Evolutionary conservation across 75 land plant genomes (phyloP).

Genomic region (Isoetes taiwanensis): DNA sequence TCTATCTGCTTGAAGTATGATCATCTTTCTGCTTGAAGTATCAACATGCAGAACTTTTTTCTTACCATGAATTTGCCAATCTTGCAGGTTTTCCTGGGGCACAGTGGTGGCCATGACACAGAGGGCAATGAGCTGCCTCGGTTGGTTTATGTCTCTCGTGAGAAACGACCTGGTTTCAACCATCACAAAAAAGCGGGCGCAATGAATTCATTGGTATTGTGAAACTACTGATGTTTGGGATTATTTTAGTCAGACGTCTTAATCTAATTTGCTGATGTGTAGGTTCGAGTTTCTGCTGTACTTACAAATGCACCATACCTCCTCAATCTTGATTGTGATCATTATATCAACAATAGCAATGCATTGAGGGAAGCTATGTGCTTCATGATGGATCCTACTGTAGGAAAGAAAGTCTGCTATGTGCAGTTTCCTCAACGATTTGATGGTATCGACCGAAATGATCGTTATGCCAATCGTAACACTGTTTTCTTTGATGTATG

Average conservation of each 20-base stretch:
- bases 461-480: constrained; percentile 80
- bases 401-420: constrained; percentile 62
- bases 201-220: constrained; percentile 63
- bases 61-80: not conserved
- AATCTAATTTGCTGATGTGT: constrained; percentile 2
- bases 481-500: constrained; percentile 88
- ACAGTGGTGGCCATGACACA: constrained; percentile 66
- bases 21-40: not conserved
- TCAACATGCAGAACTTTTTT: not conserved
- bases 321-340: constrained; percentile 84
- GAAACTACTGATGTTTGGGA: not conserved
- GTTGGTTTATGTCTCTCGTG: constrained; percentile 81
- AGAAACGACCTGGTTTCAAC: constrained; percentile 67
- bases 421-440: constrained; percentile 82
- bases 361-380: constrained; percentile 69
- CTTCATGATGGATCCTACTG: constrained; percentile 75
- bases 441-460: constrained; percentile 68
- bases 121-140: constrained; percentile 85
- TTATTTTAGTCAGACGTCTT: not conserved
- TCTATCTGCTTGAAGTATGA: not conserved
- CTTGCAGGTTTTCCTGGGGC: constrained; percentile 46
- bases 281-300: constrained; percentile 74
- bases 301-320: constrained; percentile 84
- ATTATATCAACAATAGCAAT: constrained; percentile 81
- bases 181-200: constrained; percentile 91